Base-by-base conservation (phyloP, 129 eudicot species). In the Tagetes patula region DNA sequence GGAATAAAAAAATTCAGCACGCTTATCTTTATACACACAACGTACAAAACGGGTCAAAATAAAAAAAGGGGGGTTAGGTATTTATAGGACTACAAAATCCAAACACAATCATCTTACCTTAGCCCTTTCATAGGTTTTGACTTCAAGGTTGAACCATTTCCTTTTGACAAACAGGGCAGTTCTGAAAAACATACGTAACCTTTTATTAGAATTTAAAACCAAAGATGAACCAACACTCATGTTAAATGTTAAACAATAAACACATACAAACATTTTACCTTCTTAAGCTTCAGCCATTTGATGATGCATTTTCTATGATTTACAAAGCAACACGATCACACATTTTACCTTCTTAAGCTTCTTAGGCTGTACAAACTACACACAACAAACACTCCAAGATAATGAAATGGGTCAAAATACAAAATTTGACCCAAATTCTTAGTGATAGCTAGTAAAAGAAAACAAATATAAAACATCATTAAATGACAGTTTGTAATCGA, bases 81-180 rank as follows among this genome's bases (percentile, higher is more conserved):
- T 8, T 38, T 46, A 46, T 47, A 4, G 52, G 11, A 47, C 13
- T 47, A 3, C 9, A 42, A 46, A 47, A 9, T 47, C 11, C 3
- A 47, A 47, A 47, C 52, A 47, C 2, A 43, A 10, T 43, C 52
- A 8, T 47, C 13, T 59, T 54, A 56, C 30, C 65, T 36, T 10
- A 32, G 14, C n/a, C 27, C 65, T 53, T 58, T 79, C 67, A 63
- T 61, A 81, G 64, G 41, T n/a, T 65, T 52, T 52, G 53, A 31
- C 72, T 77, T 62, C 61, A 58, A 69, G 69, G 32, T 78, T 67
- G 62, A 37, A 53, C 66, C 54, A 90, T 89, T 79, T 90, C 94
- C 66, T 55, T 77, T 73, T 82, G 87, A 74, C 96, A 90, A 72
- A 87, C 71, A 8, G 96, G 96, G 80, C 96, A 87, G 14, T 50